These are phyloP conservation scores for Capronia epimyces DNA, from an alignment of 2,329 filamentous ascomycete genomes.

Conservation along the genomic window DNA sequence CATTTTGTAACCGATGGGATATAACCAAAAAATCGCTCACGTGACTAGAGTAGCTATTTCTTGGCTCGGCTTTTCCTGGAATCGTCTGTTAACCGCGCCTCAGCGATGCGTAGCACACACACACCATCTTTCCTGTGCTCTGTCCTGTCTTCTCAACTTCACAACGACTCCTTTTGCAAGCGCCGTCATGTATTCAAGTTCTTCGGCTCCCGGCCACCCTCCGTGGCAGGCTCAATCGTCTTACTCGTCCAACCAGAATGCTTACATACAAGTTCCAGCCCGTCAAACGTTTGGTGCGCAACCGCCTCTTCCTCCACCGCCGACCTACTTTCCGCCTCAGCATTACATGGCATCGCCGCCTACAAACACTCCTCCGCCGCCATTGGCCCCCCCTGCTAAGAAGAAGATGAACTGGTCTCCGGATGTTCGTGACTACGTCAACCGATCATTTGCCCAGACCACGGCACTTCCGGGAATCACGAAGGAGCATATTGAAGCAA, in stretches of 20 bases:
- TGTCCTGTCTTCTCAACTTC: neutral
- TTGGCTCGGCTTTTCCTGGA: too few species aligned
- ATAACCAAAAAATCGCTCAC: too few species aligned
- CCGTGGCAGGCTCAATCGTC: slow-evolving; percentile 24
- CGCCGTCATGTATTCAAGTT: slow-evolving; percentile 24
- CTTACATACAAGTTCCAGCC: slow-evolving; percentile 58
- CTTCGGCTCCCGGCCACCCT: slow-evolving; percentile 21
- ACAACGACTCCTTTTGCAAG: neutral
- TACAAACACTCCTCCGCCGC: slow-evolving; percentile 30
- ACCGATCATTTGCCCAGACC: slow-evolving; percentile 74
- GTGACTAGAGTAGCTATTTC: too few species aligned
- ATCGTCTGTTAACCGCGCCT: neutral
- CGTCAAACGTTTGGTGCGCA: slow-evolving; percentile 53
- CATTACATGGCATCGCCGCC: slow-evolving; percentile 31
- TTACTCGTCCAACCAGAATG: slow-evolving; percentile 42
- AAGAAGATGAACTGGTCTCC: slow-evolving; percentile 70
- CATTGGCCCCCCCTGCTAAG: slow-evolving; percentile 41
- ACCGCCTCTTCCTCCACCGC: slow-evolving; percentile 18
- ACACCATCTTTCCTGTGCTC: neutral
- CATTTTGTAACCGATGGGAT: too few species aligned
- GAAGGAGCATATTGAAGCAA: slow-evolving; percentile 69
- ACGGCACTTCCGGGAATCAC: slow-evolving; percentile 61
- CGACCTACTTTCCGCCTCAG: slow-evolving; percentile 27
- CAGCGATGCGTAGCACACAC: neutral
- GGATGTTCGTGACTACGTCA: slow-evolving; percentile 81